Evolutionary conservation across 1,139 yeast genomes (phyloP), one percentile per base, ranked within the genome.

Genomic region (Yamadazyma blattariae): DNA sequence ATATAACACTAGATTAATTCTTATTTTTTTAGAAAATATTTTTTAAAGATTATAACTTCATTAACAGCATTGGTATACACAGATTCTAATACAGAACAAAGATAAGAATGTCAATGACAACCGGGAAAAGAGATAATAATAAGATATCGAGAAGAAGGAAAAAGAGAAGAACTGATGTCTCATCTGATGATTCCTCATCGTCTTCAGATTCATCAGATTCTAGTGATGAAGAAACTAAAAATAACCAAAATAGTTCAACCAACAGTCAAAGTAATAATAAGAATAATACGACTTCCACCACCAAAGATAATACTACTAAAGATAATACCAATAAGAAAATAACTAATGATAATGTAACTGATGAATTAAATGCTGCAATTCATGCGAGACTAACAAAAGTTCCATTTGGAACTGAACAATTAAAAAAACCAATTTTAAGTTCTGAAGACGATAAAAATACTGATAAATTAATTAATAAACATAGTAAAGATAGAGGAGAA

Each of bases 161-260:
- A 72, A 82, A 81, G 77, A 80, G 89, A 77, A 82, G 90, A 78
- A 82, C 90, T 0, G 86, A 81, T 37, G 80, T 67, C 40, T 64
- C 65, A 29, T 77, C 76, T 23, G 67, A 67, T 17, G 73, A 79
- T 5, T 57, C 59, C 7, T 50, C 59, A 38, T 25, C 33, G 22
- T 38, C 47, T 23, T 40, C 42, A 5, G 14, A 18, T 20, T 18
- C 20, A 26, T 20, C 19, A 17, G 19, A 17, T 17, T 17, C 19
- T 5, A 17, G 25, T 25, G 25, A 5, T 8, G 19, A 30, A 15
- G 6, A 19, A 3, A 11, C 5, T 12, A 27, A 22, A 16, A 30
- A 10, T 9, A 19, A 11, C 5, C 3, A 3, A 16, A 12, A 9
- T 10, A n/a, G 11, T 9, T n/a, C n/a, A n/a, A n/a, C n/a, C n/a